Evolutionary conservation across 2,329 filamentous ascomycete genomes (phyloP).

Genomic region (Achaetomium macrosporum): DNA sequence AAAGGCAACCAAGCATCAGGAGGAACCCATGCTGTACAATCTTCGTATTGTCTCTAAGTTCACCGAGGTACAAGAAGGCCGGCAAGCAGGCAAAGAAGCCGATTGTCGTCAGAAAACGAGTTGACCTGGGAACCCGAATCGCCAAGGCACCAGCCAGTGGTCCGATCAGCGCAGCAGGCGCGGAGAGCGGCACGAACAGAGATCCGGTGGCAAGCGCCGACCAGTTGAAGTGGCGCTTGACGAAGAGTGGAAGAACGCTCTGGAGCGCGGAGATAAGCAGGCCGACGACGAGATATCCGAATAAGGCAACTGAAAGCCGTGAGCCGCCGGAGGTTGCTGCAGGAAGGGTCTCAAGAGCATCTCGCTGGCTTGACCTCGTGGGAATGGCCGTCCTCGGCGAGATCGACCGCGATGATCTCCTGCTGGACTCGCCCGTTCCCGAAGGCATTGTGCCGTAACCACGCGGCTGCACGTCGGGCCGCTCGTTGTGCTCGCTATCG

Average conservation of each 20-base stretch:
- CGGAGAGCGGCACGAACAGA: conserved; percentile 21
- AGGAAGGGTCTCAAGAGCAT: neutral
- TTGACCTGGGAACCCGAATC: conserved; percentile 12
- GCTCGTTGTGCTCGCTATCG: neutral
- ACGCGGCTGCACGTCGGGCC: neutral
- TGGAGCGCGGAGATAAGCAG: conserved; percentile 20
- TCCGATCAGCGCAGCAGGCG: conserved; percentile 19
- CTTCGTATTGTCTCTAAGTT: conserved; percentile 2
- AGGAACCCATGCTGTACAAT: conserved; percentile 8
- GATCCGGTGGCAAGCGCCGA: conserved; percentile 12
- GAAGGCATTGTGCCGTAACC: conserved; percentile 21
- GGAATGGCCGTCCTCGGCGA: conserved; percentile 10
- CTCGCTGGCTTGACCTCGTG: conserved; percentile 1
- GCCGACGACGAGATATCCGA: conserved; percentile 19
- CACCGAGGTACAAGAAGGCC: conserved; percentile 18
- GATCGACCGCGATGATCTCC: conserved; percentile 13
- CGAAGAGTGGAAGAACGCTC: conserved; percentile 22
- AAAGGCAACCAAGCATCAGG: conserved; percentile 17
- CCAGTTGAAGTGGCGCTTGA: conserved; percentile 17
- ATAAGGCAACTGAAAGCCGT: conserved; percentile 17
- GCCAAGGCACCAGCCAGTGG: conserved; percentile 14
- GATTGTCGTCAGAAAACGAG: conserved; percentile 15
- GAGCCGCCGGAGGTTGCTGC: conserved; percentile 2
- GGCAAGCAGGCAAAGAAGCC: conserved; percentile 21
- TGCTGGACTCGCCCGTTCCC: neutral